Conservation (phyloP, 2,329 filamentous ascomycete genomes). For the Hymenoscyphus linearis region DNA sequence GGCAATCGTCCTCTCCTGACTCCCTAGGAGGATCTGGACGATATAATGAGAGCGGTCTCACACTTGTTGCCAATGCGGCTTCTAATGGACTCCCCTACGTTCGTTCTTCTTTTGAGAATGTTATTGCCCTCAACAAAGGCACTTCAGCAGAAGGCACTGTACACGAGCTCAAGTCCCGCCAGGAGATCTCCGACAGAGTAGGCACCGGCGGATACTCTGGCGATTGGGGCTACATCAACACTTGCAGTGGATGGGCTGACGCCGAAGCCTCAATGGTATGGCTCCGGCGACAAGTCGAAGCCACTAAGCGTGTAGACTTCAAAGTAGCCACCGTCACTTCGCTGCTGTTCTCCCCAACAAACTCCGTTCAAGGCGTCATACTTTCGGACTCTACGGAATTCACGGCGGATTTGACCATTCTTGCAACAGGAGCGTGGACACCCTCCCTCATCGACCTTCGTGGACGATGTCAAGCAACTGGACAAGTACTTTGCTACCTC, state of each 20-base stretch:
- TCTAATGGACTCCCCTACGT: slow-evolving; percentile 44
- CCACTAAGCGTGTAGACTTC: slow-evolving; percentile 42
- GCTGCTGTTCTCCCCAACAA: slow-evolving; percentile 22
- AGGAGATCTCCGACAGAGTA: slow-evolving; percentile 41
- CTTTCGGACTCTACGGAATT: slow-evolving; percentile 46
- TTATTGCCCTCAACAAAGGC: slow-evolving; percentile 36
- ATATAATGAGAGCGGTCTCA: slow-evolving; percentile 66
- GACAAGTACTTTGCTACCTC: slow-evolving; percentile 75
- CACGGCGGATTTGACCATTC: slow-evolving; percentile 65
- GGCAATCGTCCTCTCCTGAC: slow-evolving; percentile 41
- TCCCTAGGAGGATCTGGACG: slow-evolving; percentile 57
- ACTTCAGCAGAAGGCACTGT: slow-evolving; percentile 25
- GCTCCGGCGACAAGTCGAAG: slow-evolving; percentile 37
- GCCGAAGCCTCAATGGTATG: slow-evolving; percentile 66
- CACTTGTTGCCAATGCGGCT: slow-evolving; percentile 53
- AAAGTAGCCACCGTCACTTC: slow-evolving; percentile 38
- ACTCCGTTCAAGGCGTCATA: slow-evolving; percentile 50
- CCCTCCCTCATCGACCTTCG: slow-evolving; percentile 70
- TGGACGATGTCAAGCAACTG: slow-evolving; percentile 72
- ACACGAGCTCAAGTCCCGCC: slow-evolving; percentile 39
- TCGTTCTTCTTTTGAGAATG: slow-evolving; percentile 55
- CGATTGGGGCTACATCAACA: slow-evolving; percentile 68
- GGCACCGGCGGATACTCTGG: slow-evolving; percentile 50
- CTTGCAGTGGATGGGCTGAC: slow-evolving; percentile 73
- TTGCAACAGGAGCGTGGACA: slow-evolving; percentile 87